Base-by-base conservation (phyloP, 2,329 filamentous ascomycete species). In the Neonectria coccinea region DNA sequence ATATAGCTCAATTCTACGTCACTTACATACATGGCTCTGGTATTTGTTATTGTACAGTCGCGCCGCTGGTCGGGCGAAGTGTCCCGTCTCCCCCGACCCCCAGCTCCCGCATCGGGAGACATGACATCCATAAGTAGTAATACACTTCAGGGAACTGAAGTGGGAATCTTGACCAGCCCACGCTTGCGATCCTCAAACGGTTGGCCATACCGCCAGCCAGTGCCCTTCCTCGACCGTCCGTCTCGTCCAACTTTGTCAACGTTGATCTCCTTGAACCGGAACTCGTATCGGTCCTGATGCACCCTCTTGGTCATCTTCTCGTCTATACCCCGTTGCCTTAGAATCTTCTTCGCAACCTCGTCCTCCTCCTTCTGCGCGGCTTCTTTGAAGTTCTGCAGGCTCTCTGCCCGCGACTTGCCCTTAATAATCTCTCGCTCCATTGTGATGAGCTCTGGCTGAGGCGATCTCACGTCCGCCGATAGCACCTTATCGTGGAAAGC, bases 141-240 rank as follows among this genome's bases (percentile, higher is more conserved):
- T 62, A 69, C 68, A 65, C 29, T 56, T 82, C 70, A 87, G 64
- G 84, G 85, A 59, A 91, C 87, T 57, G 82, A 85, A 39, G 85
- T 90, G 22, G 89, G 89, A 74, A 91, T 91, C 84, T 91, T 91
- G 79, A 90, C 78, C 75, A 85, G 74, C n/a, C 87, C 89, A 70
- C 84, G 86, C 79, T 84, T 86, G 61, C 89, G 84, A 74, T 92
- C 89, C 73, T 87, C 82, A 67, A 83, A 81, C 11, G 89, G 89
- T 65, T 84, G 84, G 65, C 89, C 89, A 70, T 92, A 92, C 64
- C 88, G 81, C 84, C 85, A 88, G 20, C 89, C 89, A 2, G 86
- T 83, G 12, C 81, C 88, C 27, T 76, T 78, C 39, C 79, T 78
- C 5, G 83, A 80, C 64, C 85, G 83, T 22, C 89, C 89, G 54